Conservation (phyloP, 768 basidiomycete genomes). For the Lactarius akahatsu region DNA sequence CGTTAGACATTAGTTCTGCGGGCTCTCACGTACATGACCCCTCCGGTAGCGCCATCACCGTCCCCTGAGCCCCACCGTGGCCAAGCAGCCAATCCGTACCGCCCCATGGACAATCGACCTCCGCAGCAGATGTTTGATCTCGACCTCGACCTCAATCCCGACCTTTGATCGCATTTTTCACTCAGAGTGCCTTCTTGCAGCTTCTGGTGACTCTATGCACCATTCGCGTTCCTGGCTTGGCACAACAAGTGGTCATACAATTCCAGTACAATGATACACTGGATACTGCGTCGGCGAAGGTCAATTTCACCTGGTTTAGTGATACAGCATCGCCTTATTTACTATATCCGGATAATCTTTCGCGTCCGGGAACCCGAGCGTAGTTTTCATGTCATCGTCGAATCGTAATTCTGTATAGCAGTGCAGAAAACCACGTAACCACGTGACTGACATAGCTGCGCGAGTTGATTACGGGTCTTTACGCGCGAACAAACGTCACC, state of each 20-base stretch:
- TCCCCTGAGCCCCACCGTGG: slow-evolving; percentile 51
- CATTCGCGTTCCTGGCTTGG: background rate
- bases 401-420: no score
- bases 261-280: background rate
- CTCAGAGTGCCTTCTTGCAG: background rate
- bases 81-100: slow-evolving; percentile 64
- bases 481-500: background rate
- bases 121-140: slow-evolving; percentile 69
- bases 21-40: slow-evolving; percentile 18
- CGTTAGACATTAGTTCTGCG: background rate
- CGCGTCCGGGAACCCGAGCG: no score
- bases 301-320: background rate
- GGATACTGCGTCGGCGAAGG: background rate
- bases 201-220: background rate
- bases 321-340: no score
- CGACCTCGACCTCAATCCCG: slow-evolving; percentile 83
- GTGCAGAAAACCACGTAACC: background rate
- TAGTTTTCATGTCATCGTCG: no score
- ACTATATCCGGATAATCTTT: background rate
- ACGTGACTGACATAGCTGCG: background rate
- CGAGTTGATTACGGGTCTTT: background rate
- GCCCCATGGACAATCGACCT: slow-evolving; percentile 63
- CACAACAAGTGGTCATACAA: background rate
- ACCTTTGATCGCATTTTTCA: slow-evolving; percentile 45
- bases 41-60: slow-evolving; percentile 53